Conservation (phyloP, 176 grass and related monocot species). For the Tillandsia fasciculata region DNA sequence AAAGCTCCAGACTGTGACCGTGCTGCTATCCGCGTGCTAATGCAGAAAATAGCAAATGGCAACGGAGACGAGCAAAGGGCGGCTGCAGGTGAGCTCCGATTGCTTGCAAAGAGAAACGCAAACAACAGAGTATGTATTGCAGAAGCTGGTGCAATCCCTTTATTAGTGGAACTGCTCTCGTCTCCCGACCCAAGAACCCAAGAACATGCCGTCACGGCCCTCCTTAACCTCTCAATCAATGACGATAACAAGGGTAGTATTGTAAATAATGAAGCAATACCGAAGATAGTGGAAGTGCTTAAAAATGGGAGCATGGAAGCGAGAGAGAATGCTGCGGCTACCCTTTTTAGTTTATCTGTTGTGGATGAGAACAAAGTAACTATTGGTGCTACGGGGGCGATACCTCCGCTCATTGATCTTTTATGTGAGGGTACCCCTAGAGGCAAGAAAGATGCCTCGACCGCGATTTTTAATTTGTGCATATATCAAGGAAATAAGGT, state of each 20-base stretch:
- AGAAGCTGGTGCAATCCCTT: conserved; percentile 72
- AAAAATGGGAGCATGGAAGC: conserved; percentile 89
- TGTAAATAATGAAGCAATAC: conserved; percentile 66
- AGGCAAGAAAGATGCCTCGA: conserved; percentile 96
- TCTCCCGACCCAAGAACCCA: conserved; percentile 72
- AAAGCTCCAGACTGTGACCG: conserved; percentile 58
- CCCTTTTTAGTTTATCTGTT: conserved; percentile 83
- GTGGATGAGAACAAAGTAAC: conserved; percentile 77
- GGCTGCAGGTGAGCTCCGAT: conserved; percentile 84
- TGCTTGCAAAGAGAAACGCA: conserved; percentile 89
- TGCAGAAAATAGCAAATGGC: conserved; percentile 47
- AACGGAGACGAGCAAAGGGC: conserved; percentile 70
- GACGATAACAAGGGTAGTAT: conserved; percentile 81
- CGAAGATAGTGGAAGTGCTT: conserved; percentile 76
- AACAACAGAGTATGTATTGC: conserved; percentile 89
- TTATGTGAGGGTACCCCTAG: conserved; percentile 70
- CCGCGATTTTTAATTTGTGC: conserved; percentile 90
- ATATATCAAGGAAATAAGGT: conserved; percentile 89
- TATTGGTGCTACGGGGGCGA: conserved; percentile 67
- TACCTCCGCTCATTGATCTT: conserved; percentile 78
- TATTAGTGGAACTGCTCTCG: conserved; percentile 69
- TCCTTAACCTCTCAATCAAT: conserved; percentile 91
- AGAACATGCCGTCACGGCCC: conserved; percentile 87
- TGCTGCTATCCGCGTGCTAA: conserved; percentile 48
- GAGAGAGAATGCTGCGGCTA: conserved; percentile 90